Conservation (phyloP, 2,329 filamentous ascomycete genomes). For the Ophiocordyceps camponoti-saundersi region DNA sequence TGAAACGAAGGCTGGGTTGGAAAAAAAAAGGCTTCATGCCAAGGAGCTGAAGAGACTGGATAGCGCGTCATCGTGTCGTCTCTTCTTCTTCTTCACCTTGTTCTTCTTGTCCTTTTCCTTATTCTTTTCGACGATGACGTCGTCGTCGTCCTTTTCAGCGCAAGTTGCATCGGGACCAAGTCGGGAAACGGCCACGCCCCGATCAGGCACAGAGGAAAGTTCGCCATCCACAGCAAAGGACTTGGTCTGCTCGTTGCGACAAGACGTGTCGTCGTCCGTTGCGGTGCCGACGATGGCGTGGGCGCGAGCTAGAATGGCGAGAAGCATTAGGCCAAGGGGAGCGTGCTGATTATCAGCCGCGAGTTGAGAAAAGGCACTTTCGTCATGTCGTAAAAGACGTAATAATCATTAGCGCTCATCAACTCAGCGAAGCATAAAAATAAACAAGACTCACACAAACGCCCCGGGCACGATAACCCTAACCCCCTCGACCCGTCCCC, state of each 20-base stretch:
- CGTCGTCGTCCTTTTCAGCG: no score
- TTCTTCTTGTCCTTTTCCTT: neutral
- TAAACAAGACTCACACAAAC: constrained; percentile 15
- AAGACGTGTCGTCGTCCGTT: no score
- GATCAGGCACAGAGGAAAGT: constrained; percentile 5
- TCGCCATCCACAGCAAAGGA: constrained; percentile 1
- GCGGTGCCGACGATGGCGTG: constrained; percentile 26
- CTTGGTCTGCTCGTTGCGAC: no score
- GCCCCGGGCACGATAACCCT: constrained; percentile 14
- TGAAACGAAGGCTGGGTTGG: neutral
- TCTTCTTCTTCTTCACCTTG: neutral
- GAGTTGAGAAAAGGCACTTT: constrained; percentile 49
- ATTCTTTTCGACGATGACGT: neutral
- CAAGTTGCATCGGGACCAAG: no score
- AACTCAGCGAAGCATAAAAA: neutral
- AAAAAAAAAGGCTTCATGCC: neutral
- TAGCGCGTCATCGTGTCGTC: constrained; percentile 37
- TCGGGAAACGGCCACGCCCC: constrained; percentile 13
- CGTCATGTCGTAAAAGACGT: no score
- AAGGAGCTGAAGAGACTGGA: constrained; percentile 55
- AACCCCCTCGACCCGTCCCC: constrained; percentile 13
- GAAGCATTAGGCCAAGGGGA: constrained; percentile 49
- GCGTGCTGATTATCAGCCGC: constrained; percentile 58
- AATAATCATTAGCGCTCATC: neutral
- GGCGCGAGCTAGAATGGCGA: constrained; percentile 46